These are phyloP conservation scores for Chrysosporium keratinophilum DNA, from an alignment of 2,329 filamentous ascomycete genomes.

Conservation along the genomic window DNA sequence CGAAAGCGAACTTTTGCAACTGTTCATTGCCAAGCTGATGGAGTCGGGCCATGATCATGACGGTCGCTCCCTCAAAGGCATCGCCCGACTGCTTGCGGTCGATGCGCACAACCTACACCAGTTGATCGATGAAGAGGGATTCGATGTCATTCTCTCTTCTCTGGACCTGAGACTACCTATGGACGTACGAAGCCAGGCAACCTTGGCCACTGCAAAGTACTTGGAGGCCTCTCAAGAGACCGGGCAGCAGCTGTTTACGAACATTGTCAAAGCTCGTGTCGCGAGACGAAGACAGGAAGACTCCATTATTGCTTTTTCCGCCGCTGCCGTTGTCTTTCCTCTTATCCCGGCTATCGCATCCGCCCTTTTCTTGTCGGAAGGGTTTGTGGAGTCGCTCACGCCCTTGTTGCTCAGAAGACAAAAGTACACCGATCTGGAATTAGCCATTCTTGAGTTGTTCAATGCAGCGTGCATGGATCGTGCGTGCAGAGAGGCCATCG, in stretches of 20 bases:
- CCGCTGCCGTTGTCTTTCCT: constrained; percentile 79
- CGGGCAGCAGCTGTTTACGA: constrained; percentile 58
- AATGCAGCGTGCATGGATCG: constrained; percentile 84
- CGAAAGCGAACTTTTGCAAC: constrained; percentile 42
- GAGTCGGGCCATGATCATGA: constrained; percentile 71
- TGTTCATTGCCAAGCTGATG: constrained; percentile 80
- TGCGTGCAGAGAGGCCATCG: constrained; percentile 69
- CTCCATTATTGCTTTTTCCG: constrained; percentile 83
- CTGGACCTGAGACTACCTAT: constrained; percentile 72
- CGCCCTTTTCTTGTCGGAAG: constrained; percentile 74
- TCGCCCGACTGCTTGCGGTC: constrained; percentile 49
- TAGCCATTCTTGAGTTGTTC: constrained; percentile 75
- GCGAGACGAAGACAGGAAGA: constrained; percentile 72
- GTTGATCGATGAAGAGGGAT: constrained; percentile 55
- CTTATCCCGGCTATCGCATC: constrained; percentile 66
- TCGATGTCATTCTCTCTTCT: constrained; percentile 77
- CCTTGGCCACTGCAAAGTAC: constrained; percentile 70
- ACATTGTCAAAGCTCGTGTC: constrained; percentile 64
- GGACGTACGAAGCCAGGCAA: constrained; percentile 67
- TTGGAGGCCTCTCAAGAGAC: constrained; percentile 64
- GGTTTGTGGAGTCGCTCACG: constrained; percentile 68
- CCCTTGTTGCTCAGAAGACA: constrained; percentile 67
- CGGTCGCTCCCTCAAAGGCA: constrained; percentile 50
- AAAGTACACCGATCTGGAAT: constrained; percentile 77
- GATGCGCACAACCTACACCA: constrained; percentile 42